A percentile compares a stretch with the other conserved stretches of the same genome.
These are phyloP conservation scores for Rhynchosporium agropyri DNA, from an alignment of 2,329 filamentous ascomycete species.

Conservation along the genomic window DNA sequence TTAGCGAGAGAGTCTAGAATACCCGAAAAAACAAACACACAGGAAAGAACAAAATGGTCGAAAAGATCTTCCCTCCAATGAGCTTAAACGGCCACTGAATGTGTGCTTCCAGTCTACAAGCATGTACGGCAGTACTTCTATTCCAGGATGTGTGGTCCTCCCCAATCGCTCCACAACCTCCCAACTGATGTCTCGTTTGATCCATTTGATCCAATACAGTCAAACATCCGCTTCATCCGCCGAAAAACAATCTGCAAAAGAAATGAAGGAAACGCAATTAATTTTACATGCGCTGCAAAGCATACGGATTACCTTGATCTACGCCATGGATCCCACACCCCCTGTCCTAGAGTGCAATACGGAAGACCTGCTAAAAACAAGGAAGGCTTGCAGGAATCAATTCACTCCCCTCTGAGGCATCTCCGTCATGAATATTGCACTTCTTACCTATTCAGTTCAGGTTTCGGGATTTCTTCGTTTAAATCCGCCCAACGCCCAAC, in stretches of 20 bases:
- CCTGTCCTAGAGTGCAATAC: too few species aligned
- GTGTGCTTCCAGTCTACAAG: neutral
- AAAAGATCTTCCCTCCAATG: neutral
- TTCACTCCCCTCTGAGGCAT: too few species aligned
- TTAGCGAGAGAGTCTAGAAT: conserved; percentile 1
- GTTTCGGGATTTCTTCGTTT: too few species aligned
- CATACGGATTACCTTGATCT: neutral
- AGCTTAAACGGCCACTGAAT: neutral
- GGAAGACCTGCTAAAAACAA: too few species aligned
- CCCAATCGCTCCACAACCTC: neutral
- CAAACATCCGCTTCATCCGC: conserved; percentile 10
- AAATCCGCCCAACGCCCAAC: too few species aligned
- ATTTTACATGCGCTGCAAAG: neutral
- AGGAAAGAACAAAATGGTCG: neutral
- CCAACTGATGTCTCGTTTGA: neutral
- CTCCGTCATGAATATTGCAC: too few species aligned
- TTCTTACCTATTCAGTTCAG: too few species aligned
- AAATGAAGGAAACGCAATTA: neutral
- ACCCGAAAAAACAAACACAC: neutral
- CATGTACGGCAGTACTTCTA: neutral
- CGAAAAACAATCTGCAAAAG: neutral
- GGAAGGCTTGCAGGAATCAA: too few species aligned
- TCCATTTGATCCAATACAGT: neutral
- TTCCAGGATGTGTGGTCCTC: conserved; percentile 4
- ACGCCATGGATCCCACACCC: too few species aligned